Percentiles rank a stretch among this genome's conserved stretches.
Conservation (phyloP, 2,329 filamentous ascomycete species). For the Mycosphaerella arachidis region DNA sequence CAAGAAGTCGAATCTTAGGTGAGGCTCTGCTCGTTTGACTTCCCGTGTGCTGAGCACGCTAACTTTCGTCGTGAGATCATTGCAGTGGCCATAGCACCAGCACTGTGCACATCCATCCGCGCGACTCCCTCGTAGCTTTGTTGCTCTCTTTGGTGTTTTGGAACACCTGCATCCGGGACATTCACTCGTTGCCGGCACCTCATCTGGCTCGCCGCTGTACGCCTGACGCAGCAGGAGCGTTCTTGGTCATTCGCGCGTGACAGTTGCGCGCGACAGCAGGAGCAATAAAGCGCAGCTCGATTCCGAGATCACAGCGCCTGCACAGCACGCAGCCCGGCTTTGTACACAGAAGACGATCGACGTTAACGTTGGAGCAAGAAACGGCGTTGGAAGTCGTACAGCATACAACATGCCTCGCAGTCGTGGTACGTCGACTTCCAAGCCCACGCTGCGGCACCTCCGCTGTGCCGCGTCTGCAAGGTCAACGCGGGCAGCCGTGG, state of each 20-base stretch:
- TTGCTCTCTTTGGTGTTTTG: not conserved
- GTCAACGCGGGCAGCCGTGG: not conserved
- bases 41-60: not conserved
- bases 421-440: constrained; percentile 27
- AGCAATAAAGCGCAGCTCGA: not conserved
- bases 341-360: constrained; percentile 2
- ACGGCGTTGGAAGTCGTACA: constrained; percentile 17
- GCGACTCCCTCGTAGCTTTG: not conserved
- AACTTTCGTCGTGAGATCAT: not conserved
- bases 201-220: not conserved
- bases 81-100: not conserved
- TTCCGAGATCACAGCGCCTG: not conserved
- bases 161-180: not conserved
- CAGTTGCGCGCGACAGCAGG: not conserved
- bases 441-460: constrained; percentile 9
- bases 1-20: not conserved
- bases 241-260: not conserved
- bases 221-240: not conserved
- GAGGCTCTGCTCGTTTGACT: not conserved
- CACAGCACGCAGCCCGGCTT: not conserved
- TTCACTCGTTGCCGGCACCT: not conserved
- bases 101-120: not conserved
- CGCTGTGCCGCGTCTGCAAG: too few relatives aligned
- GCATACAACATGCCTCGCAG: constrained; percentile 34
- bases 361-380: not conserved